phyloP scores from a whole-genome alignment of 1,284 basidiomycete genomes.

The Pyrrhoderma lamaoense region DNA sequence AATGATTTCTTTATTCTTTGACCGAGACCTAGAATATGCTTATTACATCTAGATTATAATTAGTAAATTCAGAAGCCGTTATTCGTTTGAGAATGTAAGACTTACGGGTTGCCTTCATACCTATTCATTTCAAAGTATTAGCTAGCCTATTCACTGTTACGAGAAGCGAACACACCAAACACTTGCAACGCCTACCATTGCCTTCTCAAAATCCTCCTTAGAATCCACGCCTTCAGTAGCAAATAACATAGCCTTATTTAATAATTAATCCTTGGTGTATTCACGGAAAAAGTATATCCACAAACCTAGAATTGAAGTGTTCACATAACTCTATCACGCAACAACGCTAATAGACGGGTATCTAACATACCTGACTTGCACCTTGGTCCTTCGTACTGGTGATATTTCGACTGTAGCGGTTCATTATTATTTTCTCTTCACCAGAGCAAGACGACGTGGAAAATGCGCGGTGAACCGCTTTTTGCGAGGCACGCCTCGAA shows the following conservation, averaged over 20 bases:
- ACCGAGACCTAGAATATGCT: conserved; percentile 85
- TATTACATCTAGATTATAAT: conserved; percentile 66
- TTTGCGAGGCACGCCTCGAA: conserved; percentile 3
- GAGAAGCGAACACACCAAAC: conserved; percentile 65
- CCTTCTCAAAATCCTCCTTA: conserved; percentile 82
- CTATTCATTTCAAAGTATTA: conserved; percentile 30
- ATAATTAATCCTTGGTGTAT: background rate
- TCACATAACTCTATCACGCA: too few species aligned
- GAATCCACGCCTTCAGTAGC: conserved; percentile 82
- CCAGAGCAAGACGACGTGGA: conserved; percentile 6
- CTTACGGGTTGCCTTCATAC: conserved; percentile 88
- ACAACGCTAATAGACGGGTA: too few species aligned
- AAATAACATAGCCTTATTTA: conserved; percentile 93
- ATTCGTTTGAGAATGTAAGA: conserved; percentile 16
- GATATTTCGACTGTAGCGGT: conserved; percentile 76
- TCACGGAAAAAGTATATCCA: background rate
- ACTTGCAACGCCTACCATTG: conserved; percentile 93
- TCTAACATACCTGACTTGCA: conserved; percentile 69
- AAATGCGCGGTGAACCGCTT: conserved; percentile 2
- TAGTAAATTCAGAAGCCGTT: conserved; percentile 8
- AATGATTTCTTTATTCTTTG: conserved; percentile 82
- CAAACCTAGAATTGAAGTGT: too few species aligned
- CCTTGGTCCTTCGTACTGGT: conserved; percentile 91
- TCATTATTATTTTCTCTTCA: conserved; percentile 54
- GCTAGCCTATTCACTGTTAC: conserved; percentile 9